A percentile compares a stretch with the other conserved stretches of the same genome.
These are phyloP conservation scores for Geranium incanum DNA, from an alignment of 441 rosid species.

Conservation along the genomic window DNA sequence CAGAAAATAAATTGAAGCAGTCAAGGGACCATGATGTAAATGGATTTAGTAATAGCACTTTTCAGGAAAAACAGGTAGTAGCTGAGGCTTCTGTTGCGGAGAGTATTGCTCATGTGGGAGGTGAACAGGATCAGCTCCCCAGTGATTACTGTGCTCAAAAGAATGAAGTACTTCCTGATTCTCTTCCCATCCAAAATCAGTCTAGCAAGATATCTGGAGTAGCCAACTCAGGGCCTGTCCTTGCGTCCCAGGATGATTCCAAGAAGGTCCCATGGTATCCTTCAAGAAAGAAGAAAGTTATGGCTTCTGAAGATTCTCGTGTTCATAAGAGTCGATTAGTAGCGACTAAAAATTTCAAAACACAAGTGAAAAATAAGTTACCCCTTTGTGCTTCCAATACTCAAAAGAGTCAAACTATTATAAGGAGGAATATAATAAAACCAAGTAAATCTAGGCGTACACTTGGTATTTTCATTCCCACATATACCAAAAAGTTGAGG, in stretches of 20 bases:
- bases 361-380: constrained; percentile 4
- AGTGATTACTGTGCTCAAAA: constrained; percentile 5
- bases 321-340: constrained; percentile 14
- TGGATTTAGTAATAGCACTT: constrained; percentile 6
- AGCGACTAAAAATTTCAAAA: constrained; percentile 11
- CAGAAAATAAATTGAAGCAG: constrained; percentile 21
- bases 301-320: constrained; percentile 15
- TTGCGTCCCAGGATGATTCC: constrained; percentile 1
- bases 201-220: constrained; percentile 11
- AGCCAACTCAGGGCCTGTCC: constrained; percentile 13
- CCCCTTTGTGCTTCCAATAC: not conserved
- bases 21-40: constrained; percentile 10
- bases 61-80: constrained; percentile 13
- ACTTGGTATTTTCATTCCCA: not conserved
- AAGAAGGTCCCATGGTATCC: constrained; percentile 12
- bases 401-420: not conserved
- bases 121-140: constrained; percentile 12
- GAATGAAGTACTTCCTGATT: constrained; percentile 5
- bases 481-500: constrained; percentile 4
- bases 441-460: constrained; percentile 10
- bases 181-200: constrained; percentile 16
- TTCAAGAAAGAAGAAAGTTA: constrained; percentile 14
- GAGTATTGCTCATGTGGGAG: constrained; percentile 8
- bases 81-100: constrained; percentile 6
- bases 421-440: not conserved